A percentile compares a stretch with the other conserved stretches of the same genome.
These are phyloP conservation scores for Pseudocercospora pini-densiflorae DNA, from an alignment of 2,329 filamentous ascomycete species.

Conservation along the genomic window DNA sequence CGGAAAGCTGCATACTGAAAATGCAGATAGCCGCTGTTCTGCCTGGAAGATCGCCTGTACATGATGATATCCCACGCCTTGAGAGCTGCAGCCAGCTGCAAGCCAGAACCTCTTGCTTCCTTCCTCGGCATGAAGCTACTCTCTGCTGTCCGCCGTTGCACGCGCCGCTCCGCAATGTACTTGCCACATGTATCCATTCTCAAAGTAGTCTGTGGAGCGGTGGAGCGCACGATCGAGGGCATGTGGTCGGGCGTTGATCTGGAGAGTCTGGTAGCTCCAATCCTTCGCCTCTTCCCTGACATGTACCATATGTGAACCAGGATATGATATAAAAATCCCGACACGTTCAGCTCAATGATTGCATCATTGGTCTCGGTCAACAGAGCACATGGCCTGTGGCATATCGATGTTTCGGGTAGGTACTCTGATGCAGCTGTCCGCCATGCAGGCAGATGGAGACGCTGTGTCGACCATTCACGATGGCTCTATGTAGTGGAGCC, in stretches of 20 bases:
- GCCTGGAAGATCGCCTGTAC: conserved; percentile 24
- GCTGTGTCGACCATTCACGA: conserved; percentile 16
- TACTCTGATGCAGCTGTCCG: conserved; percentile 18
- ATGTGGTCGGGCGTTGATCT: conserved; percentile 18
- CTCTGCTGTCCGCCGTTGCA: conserved; percentile 15
- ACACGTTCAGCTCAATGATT: conserved; percentile 18
- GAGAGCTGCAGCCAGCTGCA: conserved; percentile 19
- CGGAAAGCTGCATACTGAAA: conserved; percentile 24
- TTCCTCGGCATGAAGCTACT: conserved; percentile 28
- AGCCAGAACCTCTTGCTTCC: neutral
- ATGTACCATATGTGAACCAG: conserved; percentile 11
- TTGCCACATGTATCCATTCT: neutral
- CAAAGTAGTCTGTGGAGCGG: neutral
- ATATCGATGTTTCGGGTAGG: conserved; percentile 23
- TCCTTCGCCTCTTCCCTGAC: conserved; percentile 18
- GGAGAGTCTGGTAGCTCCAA: conserved; percentile 24
- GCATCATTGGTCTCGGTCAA: conserved; percentile 23
- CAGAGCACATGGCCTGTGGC: conserved; percentile 21
- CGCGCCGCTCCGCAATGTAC: conserved; percentile 17
- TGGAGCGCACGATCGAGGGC: conserved; percentile 6
- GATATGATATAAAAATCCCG: conserved; percentile 13
- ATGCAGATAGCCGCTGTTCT: conserved; percentile 26
- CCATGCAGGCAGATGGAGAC: conserved; percentile 22
- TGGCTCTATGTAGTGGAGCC: conserved; percentile 23
- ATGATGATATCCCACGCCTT: conserved; percentile 26